Base-by-base conservation (phyloP, 2,329 filamentous ascomycete genomes). In the Sporothrix schenckii region DNA sequence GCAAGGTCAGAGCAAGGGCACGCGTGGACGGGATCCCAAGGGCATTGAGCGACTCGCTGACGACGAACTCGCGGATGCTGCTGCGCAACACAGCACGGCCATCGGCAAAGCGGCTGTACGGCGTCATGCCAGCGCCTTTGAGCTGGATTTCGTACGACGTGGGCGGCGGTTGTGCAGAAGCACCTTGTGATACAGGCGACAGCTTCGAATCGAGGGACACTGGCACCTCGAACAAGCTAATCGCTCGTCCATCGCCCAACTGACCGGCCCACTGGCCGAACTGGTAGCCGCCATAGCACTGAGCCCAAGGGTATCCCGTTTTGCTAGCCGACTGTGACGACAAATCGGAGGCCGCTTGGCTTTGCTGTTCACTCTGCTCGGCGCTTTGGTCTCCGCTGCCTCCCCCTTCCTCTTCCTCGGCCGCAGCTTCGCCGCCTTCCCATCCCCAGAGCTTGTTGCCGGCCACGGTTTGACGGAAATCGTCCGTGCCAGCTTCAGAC, bases 21-120 rank as follows among this genome's bases (percentile, higher is more conserved):
- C 95, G 85, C 0, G 95, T 99, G 0, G 89, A 91, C 0, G 94
- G 94, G 72, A 99, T 94, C 0, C 87, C 85, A 2, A 99, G 86
- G 0, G 93, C 92, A 78, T 97, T 88, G 56, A 99, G 86, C 34
- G 90, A 89, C 82, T 99, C 95, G 65, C 92, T 96, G 24, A 97
- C 94, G 56, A 99, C 83, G 75, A 95, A 99, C 81, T 99, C 95
- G 72, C 95, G 87, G 75, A 99, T 97, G 77, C 93, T 97, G 39
- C 92, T 97, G 72, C 95, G 85, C 67, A 99, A 83, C 2, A 99
- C 95, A 0, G 95, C 95, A 78, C 95, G 94, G 41, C 95, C 95
- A 78, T 99, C 95, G 30, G 95, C 95, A 75, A 99, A 99, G 3
- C 95, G 90, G 52, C 92, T 97, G 81, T 99, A 99, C 0, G 95